Conservation (phyloP, 495 filamentous ascomycete species). For the Penicillium soppii region DNA sequence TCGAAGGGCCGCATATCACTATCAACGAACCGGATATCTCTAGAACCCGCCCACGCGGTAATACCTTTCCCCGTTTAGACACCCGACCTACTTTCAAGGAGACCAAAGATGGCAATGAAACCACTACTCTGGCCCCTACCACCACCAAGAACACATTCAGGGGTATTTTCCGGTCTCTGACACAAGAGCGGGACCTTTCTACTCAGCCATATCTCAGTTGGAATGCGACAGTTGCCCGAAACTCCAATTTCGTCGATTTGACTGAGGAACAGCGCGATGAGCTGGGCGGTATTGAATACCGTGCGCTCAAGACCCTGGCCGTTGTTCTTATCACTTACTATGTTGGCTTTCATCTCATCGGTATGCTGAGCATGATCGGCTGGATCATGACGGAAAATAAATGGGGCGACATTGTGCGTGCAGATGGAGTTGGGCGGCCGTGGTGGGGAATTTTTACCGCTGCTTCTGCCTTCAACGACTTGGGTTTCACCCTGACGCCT, state of each 20-base stretch:
- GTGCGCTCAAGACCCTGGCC: conserved; percentile 81
- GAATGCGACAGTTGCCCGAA: conserved; percentile 86
- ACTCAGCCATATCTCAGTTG: conserved; percentile 88
- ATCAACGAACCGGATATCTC: conserved; percentile 59
- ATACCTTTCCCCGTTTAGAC: conserved; percentile 41
- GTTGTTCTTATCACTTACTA: conserved; percentile 77
- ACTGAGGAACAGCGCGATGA: conserved; percentile 90
- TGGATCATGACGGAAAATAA: conserved; percentile 69
- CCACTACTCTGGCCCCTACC: conserved; percentile 11
- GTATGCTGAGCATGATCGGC: conserved; percentile 65
- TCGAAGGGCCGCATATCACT: conserved; percentile 56
- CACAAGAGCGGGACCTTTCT: conserved; percentile 42
- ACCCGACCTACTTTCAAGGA: conserved; percentile 40
- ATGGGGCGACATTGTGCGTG: conserved; percentile 61
- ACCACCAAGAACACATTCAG: conserved; percentile 36
- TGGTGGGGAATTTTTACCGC: conserved; percentile 95
- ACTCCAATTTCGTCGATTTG: conserved; percentile 86
- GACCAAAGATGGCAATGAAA: conserved; percentile 16
- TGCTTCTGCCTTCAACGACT: conserved; percentile 83
- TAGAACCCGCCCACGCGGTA: conserved; percentile 31
- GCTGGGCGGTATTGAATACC: conserved; percentile 91
- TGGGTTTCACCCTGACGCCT: conserved; percentile 83
- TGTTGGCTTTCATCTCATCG: conserved; percentile 70
- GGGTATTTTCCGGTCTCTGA: conserved; percentile 38
- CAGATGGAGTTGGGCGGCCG: conserved; percentile 58